These are phyloP conservation scores for Ophiostoma novo-ulmi DNA, from an alignment of 2,329 filamentous ascomycete genomes.

Conservation along the genomic window DNA sequence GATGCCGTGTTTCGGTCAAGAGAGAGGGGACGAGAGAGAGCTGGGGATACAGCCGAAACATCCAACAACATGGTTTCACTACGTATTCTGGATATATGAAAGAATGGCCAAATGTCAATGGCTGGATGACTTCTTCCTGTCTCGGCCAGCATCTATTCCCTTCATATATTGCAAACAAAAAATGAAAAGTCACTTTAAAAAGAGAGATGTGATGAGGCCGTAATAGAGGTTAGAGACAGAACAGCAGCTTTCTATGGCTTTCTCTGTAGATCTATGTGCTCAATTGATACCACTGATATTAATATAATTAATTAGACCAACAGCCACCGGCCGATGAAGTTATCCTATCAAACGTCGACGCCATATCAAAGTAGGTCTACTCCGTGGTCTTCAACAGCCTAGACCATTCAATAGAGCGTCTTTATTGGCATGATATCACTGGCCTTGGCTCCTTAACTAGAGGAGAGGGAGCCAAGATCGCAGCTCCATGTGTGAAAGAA, in stretches of 20 bases:
- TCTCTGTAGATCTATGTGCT: not conserved
- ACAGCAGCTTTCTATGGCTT: not conserved
- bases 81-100: not conserved
- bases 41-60: not conserved
- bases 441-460: too few species aligned
- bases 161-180: not conserved
- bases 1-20: not conserved
- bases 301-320: not conserved
- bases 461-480: too few species aligned
- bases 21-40: not conserved
- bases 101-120: not conserved
- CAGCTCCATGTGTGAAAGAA: too few species aligned
- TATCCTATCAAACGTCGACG: not conserved
- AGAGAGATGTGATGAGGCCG: not conserved
- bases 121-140: slow-evolving; percentile 4
- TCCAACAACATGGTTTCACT: not conserved
- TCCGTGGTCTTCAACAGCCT: not conserved
- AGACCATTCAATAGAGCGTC: not conserved
- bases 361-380: not conserved
- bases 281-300: not conserved
- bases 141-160: not conserved
- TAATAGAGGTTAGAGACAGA: not conserved
- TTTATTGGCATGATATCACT: too few species aligned
- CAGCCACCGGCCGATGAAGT: not conserved
- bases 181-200: not conserved